Base-by-base conservation (phyloP, 75 land plant species). In the Cunninghamia lanceolata region DNA sequence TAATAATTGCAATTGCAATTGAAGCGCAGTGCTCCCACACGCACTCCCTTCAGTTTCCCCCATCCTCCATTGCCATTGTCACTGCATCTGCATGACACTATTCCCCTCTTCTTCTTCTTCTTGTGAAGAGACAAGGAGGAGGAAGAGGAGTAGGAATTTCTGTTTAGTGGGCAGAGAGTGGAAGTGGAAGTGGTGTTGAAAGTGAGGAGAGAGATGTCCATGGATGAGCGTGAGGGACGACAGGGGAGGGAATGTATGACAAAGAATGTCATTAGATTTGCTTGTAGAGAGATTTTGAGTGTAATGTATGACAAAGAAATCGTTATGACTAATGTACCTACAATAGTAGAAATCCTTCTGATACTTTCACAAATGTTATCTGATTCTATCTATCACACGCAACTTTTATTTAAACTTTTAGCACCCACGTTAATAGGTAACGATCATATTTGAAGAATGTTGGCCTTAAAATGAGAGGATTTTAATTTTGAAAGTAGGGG, bases 11-110 rank as follows among this genome's bases (percentile, higher is more conserved):
- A 88, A 79, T 16, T 77, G 86, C n/a, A 89, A 32, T 28, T 85
- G 89, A 85, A 90, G n/a, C 9, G 86, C 84, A 36, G 42, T 0
- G 89, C 89, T 3, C 47, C 87, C 34, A 86, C 68, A 21, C 87
- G 43, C 54, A 78, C 50, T 7, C 70, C 70, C n/a, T 30, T 53
- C 50, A 28, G 5, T n/a, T 40, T 43, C 82, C 6, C 30, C 82
- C 82, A 80, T 43, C 28, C 47, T 43, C 15, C 30, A 16, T 35
- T 77, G 35, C 7, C 38, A 2, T 15, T 36, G 78, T 17, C 59
- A 59, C 28, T 21, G 28, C 4, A 59, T 59, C 66, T 59, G 28
- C 68, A 63, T 63, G 68, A 63, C n/a, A 63, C n/a, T 21, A 7
- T 28, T 63, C 63, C 19, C 4, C 63, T 56, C 2, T n/a, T 63